Conservation (phyloP, 1,139 yeast genomes). For the Blastobotrys aristatus region DNA sequence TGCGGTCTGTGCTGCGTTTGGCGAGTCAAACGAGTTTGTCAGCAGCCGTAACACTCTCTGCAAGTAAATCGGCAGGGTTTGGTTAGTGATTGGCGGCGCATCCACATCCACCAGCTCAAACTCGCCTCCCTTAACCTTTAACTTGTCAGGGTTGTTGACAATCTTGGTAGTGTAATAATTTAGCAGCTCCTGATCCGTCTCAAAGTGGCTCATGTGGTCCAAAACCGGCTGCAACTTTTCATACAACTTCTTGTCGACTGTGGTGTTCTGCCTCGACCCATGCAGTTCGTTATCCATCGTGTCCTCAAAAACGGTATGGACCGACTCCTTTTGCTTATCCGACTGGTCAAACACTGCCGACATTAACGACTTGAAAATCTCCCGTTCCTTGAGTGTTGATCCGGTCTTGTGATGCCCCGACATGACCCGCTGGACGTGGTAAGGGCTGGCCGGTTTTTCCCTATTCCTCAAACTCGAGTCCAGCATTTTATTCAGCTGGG, state of each 20-base stretch:
- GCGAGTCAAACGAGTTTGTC: slow-evolving; percentile 32
- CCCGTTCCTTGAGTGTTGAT: slow-evolving; percentile 20
- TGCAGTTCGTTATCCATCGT: background rate
- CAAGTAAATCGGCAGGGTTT: slow-evolving; percentile 20
- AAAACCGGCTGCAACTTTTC: slow-evolving; percentile 20
- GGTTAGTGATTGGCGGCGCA: slow-evolving; percentile 17
- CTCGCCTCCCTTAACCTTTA: background rate
- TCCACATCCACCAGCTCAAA: slow-evolving; percentile 1
- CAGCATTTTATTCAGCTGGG: background rate
- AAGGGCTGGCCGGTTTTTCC: background rate
- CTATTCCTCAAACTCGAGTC: slow-evolving; percentile 5
- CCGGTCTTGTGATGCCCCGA: background rate
- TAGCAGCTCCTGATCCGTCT: slow-evolving; percentile 28
- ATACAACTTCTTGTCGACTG: background rate
- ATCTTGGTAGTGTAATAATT: slow-evolving; percentile 25
- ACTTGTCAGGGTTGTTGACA: slow-evolving; percentile 10
- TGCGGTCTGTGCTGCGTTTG: slow-evolving; percentile 38
- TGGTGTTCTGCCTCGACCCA: background rate
- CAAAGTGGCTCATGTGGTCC: slow-evolving; percentile 25
- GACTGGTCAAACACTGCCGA: background rate
- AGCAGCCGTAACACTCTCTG: slow-evolving; percentile 28
- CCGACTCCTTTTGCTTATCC: background rate
- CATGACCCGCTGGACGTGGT: background rate
- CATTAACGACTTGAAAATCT: slow-evolving; percentile 25
- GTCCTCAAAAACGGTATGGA: background rate